Conservation (phyloP, 2,329 filamentous ascomycete species). For the Westerdykella ornata region DNA sequence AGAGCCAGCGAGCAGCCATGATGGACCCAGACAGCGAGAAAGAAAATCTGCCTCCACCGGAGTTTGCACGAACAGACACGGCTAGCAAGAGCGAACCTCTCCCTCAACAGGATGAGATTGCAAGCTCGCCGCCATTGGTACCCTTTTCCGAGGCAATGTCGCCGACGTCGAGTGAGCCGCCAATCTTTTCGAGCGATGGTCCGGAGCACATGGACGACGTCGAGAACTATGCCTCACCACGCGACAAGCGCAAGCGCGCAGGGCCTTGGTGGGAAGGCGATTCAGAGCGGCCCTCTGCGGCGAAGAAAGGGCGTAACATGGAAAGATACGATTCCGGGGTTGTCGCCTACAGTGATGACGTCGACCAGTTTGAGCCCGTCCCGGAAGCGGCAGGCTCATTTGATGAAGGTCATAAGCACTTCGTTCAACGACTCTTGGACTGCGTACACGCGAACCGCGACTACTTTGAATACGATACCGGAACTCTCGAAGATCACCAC, state of each 20-base stretch:
- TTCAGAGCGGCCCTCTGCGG: not conserved
- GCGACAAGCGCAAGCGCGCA: constrained; percentile 29
- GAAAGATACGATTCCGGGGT: constrained; percentile 20
- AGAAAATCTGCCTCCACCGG: no score
- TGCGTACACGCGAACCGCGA: constrained; percentile 14
- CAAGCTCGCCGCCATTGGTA: constrained; percentile 22
- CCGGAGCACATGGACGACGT: constrained; percentile 24
- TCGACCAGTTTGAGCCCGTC: not conserved
- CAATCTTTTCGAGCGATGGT: constrained; percentile 31
- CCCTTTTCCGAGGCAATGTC: constrained; percentile 13
- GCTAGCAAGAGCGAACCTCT: no score
- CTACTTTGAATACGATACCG: constrained; percentile 11
- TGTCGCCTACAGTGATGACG: not conserved
- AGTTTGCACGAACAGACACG: no score
- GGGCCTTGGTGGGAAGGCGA: constrained; percentile 25
- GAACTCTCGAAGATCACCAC: constrained; percentile 16
- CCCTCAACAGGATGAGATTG: constrained; percentile 1
- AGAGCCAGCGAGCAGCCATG: no score
- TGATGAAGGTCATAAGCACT: not conserved
- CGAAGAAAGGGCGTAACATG: constrained; percentile 12
- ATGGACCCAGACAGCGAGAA: no score
- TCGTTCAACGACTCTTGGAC: not conserved
- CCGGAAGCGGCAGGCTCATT: not conserved
- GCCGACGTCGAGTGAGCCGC: constrained; percentile 28
- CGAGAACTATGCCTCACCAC: constrained; percentile 28